Evolutionary conservation across 305 asterid species (phyloP), one percentile per base, ranked within the genome.

Genomic region (Rubia peregrina): DNA sequence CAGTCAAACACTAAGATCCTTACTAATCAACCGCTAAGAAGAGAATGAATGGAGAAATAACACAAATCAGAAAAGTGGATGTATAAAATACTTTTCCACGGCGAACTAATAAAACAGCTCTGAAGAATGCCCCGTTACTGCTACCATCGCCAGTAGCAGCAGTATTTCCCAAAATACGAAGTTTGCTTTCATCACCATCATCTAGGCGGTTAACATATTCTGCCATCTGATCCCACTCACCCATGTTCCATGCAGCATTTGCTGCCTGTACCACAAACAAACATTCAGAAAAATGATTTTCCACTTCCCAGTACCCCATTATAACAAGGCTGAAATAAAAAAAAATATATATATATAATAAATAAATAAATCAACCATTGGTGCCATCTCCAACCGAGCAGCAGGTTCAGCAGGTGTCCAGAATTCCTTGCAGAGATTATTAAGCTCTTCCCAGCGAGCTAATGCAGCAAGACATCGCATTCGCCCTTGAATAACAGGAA

Each of bases 391-490:
- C 85, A 95, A 81, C 73, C 98, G 87, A 70, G 99, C 96, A 81
- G 94, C 90, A 76, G 97, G 94, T 78, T 95, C 98, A 78, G 99
- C 97, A 69, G 97, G 97, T 67, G 99, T 90, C 99, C 99, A 95
- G 56, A 82, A 90, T 83, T 90, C 98, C 88, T 87, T 90, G 88
- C 98, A 91, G 49, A 95, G 91, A 84, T 87, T 90, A 81, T 91
- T 95, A 80, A 95, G 98, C 91, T 95, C 99, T 83, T 95, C 99
- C 98, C 98, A 95, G 63, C 97, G 96, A 69, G 99, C 99, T 80
- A 95, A 88, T 70, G 99, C 98, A 76, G 97, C 97, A 78, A 95
- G 99, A 82, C 99, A 91, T 77, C 99, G 83, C 99, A 95, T 95
- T 46, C 94, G 93, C 33, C 99, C 99, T 91, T 84, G 40, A 72